A percentile compares a stretch with the other conserved stretches of the same genome.
Conservation (phyloP, 2,329 filamentous ascomycete species). For the Trichoderma sp. region DNA sequence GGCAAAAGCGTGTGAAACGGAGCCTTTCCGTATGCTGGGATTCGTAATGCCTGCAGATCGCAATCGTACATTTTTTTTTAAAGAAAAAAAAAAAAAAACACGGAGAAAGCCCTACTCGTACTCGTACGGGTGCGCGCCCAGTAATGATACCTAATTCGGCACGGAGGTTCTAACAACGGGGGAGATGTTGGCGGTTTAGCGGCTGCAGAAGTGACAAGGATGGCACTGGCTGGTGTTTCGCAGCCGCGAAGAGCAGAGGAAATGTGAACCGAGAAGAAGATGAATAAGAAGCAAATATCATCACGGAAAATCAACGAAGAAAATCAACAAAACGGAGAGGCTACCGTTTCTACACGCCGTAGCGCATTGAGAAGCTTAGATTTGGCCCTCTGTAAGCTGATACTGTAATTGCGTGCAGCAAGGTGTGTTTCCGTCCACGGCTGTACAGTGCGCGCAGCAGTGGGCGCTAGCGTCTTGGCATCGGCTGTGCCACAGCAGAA, state of each 20-base stretch:
- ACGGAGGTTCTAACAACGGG: background rate
- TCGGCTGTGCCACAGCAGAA: conserved; percentile 30
- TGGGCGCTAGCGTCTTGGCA: conserved; percentile 27
- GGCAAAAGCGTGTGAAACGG: conserved; percentile 9
- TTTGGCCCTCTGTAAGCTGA: background rate
- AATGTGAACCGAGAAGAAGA: background rate
- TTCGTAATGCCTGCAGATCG: background rate
- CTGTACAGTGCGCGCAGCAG: conserved; percentile 17
- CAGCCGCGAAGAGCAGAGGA: background rate
- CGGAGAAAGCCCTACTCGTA: background rate
- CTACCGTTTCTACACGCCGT: background rate
- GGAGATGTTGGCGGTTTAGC: conserved; percentile 6
- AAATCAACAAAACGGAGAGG: background rate
- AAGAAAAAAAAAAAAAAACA: background rate
- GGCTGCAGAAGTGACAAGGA: background rate
- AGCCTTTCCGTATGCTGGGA: background rate
- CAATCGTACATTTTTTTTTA: background rate
- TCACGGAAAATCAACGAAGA: too few species aligned
- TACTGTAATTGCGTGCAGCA: background rate
- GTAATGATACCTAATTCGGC: background rate
- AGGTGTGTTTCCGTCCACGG: background rate
- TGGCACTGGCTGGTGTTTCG: background rate
- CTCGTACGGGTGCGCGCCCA: background rate
- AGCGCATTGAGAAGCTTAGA: background rate
- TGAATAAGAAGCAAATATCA: background rate